Evolutionary conservation across 2,329 filamentous ascomycete genomes (phyloP).

Genomic region (Didymella keratinophila): DNA sequence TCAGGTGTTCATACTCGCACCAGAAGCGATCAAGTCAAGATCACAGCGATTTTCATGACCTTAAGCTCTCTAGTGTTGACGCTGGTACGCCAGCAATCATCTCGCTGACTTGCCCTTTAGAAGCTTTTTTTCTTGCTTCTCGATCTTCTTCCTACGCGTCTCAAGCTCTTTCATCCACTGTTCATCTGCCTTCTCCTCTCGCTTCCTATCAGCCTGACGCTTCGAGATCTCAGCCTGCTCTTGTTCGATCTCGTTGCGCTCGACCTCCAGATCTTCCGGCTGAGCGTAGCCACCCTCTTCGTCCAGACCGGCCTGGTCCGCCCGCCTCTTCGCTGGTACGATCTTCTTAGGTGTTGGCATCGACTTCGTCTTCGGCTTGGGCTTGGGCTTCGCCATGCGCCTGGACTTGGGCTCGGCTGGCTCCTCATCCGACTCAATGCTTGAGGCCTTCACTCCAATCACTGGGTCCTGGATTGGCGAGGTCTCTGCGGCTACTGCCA

Average conservation of each 20-base stretch:
- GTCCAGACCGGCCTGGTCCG: too few species aligned
- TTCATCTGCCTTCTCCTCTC: not conserved
- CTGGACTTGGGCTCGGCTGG: not conserved
- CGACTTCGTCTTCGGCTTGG: not conserved
- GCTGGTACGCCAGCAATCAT: not conserved
- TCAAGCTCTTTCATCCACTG: not conserved
- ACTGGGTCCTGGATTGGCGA: not conserved
- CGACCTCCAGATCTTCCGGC: not conserved
- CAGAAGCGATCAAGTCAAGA: not conserved
- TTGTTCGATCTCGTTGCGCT: not conserved
- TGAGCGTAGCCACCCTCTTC: not conserved
- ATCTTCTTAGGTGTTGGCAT: not conserved
- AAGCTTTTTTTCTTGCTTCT: not conserved
- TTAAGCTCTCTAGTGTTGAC: not conserved
- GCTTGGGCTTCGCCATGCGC: not conserved
- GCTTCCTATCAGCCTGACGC: not conserved
- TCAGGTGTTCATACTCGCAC: too few species aligned
- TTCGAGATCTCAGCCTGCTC: not conserved
- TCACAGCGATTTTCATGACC: not conserved
- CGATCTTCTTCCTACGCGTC: not conserved
- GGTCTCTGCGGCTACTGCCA: not conserved
- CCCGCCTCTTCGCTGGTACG: not conserved
- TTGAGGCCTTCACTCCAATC: not conserved
- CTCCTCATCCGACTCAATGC: not conserved
- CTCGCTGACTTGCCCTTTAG: not conserved